These are phyloP conservation scores for Pseudonitzschia delicatissima DNA, from an alignment of 108 stramenopile genomes.

Conservation along the genomic window DNA sequence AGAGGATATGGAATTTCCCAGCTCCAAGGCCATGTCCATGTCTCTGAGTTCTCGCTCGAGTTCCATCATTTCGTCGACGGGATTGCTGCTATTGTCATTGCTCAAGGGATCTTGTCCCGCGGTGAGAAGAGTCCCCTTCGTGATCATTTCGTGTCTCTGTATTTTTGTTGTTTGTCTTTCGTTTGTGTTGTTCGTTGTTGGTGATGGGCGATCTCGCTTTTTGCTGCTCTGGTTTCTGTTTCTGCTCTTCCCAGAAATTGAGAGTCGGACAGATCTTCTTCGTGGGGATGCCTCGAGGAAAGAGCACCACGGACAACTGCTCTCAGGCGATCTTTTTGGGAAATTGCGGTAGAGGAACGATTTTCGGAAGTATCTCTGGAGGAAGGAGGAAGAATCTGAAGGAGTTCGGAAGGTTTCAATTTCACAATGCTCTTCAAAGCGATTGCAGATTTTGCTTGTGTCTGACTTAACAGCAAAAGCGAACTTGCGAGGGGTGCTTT, in stretches of 20 bases:
- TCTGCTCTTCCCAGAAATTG: conserved; percentile 64
- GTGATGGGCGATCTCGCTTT: neutral
- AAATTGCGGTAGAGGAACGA: conserved; percentile 6
- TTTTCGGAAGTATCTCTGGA: neutral
- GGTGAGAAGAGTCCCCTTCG: conserved; percentile 17
- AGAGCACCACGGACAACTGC: conserved; percentile 76
- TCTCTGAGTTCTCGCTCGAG: conserved; percentile 76
- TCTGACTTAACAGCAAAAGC: conserved; percentile 56
- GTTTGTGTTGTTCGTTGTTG: neutral
- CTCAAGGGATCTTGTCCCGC: conserved; percentile 3
- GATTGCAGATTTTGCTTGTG: conserved; percentile 50
- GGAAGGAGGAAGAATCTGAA: conserved; percentile 11
- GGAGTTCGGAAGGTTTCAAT: conserved; percentile 20
- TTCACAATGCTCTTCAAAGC: conserved; percentile 37
- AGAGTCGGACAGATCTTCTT: conserved; percentile 82
- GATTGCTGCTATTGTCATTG: conserved; percentile 17
- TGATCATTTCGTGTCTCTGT: conserved; percentile 14
- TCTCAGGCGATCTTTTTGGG: conserved; percentile 67
- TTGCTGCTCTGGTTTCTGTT: conserved; percentile 15
- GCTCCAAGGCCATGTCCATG: conserved; percentile 80
- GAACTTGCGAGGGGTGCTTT: conserved; percentile 40
- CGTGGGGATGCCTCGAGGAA: conserved; percentile 47
- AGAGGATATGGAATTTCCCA: conserved; percentile 75
- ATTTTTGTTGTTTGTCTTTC: neutral
- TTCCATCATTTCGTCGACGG: conserved; percentile 55